Percentiles rank a stretch among this genome's conserved stretches.
Evolutionary conservation across 352 stramenopile species (phyloP).

Genomic region (Pythium guiyangense): DNA sequence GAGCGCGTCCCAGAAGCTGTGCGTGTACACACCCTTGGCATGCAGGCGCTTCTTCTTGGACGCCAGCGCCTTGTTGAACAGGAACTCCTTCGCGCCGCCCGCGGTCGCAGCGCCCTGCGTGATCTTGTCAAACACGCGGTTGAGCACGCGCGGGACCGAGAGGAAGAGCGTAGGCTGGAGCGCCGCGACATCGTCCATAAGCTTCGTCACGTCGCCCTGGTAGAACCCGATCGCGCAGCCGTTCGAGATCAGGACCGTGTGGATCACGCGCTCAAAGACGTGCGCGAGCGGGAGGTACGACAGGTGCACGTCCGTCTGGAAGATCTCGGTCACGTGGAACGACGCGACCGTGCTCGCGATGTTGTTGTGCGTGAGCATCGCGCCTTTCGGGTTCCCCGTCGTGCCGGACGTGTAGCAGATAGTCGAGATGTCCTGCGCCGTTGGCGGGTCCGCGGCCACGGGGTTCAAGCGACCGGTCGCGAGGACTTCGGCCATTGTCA

Average conservation of each 20-base stretch:
- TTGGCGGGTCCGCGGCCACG: constrained; percentile 39
- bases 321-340: constrained; percentile 9
- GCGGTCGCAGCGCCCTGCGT: constrained; percentile 57
- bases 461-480: constrained; percentile 33
- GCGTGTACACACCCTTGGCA: constrained; percentile 21
- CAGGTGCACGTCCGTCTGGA: constrained; percentile 56
- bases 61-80: constrained; percentile 85
- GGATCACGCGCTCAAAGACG: constrained; percentile 89
- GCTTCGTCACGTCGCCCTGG: constrained; percentile 76
- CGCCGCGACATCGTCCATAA: constrained; percentile 90
- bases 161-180: constrained; percentile 90
- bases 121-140: constrained; percentile 95
- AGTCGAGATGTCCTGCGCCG: constrained; percentile 84
- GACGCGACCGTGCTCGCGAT: constrained; percentile 17
- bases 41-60: constrained; percentile 54
- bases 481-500: constrained; percentile 38
- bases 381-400: constrained; percentile 68
- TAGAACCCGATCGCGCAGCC: constrained; percentile 91
- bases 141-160: constrained; percentile 92
- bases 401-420: constrained; percentile 87
- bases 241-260: constrained; percentile 42
- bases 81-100: constrained; percentile 83
- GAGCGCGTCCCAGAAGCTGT: constrained; percentile 91
- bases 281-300: no score
- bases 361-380: constrained; percentile 59